Evolutionary conservation across 2,329 filamentous ascomycete species (phyloP).

Genomic region (Botrytis pseudocinerea): DNA sequence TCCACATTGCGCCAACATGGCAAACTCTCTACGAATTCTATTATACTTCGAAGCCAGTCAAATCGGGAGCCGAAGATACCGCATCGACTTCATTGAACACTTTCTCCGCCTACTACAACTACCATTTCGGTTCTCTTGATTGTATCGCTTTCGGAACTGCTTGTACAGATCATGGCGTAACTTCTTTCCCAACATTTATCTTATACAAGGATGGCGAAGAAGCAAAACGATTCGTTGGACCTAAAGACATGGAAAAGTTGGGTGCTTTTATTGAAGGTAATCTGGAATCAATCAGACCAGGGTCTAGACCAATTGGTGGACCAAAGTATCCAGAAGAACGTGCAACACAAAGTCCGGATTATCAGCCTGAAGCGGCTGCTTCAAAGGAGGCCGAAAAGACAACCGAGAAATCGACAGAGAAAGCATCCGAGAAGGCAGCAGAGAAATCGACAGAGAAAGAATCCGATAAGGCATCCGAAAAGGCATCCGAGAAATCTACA

Average conservation of each 20-base stretch:
- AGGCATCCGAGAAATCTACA: neutral
- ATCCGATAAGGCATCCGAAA: neutral
- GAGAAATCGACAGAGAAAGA: conserved; percentile 8
- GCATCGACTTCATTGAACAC: conserved; percentile 51
- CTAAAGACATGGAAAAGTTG: conserved; percentile 65
- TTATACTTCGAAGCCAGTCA: conserved; percentile 73
- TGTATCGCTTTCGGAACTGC: conserved; percentile 81
- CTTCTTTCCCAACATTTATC: conserved; percentile 72
- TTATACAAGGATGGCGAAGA: conserved; percentile 78
- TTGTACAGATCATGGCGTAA: conserved; percentile 67
- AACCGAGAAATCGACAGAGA: conserved; percentile 31
- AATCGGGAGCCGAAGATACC: conserved; percentile 40
- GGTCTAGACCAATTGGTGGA: conserved; percentile 64
- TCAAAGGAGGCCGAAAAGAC: conserved; percentile 26
- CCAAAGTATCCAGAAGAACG: conserved; percentile 69
- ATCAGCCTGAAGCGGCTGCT: conserved; percentile 27
- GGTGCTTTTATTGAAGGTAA: conserved; percentile 72
- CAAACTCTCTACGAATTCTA: conserved; percentile 93
- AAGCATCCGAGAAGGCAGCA: neutral
- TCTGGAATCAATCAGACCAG: conserved; percentile 77
- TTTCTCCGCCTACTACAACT: conserved; percentile 83
- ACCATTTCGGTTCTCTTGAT: conserved; percentile 83
- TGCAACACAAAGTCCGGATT: conserved; percentile 47
- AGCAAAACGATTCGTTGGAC: conserved; percentile 63
- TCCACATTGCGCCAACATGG: conserved; percentile 72